A percentile compares a stretch with the other conserved stretches of the same genome.
phyloP scores from a whole-genome alignment of 306 rosid genomes.

The Betula pendula region DNA sequence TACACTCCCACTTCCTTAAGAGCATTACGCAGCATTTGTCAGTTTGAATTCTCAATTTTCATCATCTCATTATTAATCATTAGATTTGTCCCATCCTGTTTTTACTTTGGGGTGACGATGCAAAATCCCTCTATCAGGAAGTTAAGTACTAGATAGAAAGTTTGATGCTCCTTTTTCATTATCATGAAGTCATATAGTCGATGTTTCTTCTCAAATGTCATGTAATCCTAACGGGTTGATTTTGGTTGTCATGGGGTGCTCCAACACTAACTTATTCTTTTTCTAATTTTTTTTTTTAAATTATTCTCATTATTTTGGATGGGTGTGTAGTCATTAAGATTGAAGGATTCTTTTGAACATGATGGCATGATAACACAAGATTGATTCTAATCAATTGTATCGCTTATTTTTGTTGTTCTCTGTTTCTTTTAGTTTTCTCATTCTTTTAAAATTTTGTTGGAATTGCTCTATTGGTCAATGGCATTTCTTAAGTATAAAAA shows the following conservation, averaged over 20 bases:
- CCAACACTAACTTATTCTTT: too few relatives aligned
- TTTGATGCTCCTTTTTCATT: background rate
- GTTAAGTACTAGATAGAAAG: constrained; percentile 1
- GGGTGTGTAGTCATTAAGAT: constrained; percentile 3
- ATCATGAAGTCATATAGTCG: background rate
- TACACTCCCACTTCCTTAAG: background rate
- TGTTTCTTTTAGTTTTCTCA: background rate
- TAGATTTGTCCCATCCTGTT: background rate
- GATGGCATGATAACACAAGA: background rate
- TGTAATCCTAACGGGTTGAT: background rate
- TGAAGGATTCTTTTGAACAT: background rate
- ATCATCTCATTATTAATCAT: background rate
- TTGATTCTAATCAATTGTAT: background rate
- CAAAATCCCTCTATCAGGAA: background rate
- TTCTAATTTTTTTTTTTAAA: too few relatives aligned
- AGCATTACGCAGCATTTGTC: background rate
- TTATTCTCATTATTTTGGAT: background rate
- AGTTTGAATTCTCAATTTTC: background rate
- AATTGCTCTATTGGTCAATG: constrained; percentile 4
- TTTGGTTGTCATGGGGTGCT: background rate
- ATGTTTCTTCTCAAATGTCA: background rate
- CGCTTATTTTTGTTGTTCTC: background rate
- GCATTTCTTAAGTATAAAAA: background rate
- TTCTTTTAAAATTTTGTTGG: background rate
- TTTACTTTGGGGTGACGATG: background rate